Conservation (phyloP, 495 filamentous ascomycete genomes). For the Penicillium odoratum region DNA sequence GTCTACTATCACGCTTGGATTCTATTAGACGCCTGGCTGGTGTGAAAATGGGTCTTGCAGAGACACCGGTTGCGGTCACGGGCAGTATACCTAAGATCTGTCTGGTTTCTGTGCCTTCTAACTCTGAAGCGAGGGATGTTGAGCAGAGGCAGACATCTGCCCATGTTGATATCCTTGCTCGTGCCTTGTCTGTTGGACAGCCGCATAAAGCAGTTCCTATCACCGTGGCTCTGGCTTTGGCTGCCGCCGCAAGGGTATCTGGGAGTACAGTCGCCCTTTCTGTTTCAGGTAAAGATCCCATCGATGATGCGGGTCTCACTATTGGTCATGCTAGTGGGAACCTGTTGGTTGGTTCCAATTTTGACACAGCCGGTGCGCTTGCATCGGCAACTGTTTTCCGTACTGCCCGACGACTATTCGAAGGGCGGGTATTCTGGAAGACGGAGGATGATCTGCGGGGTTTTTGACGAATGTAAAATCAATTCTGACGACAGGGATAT, state of each 20-base stretch:
- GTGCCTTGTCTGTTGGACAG: slow-evolving; percentile 52
- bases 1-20: slow-evolving; percentile 55
- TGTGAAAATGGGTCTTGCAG: slow-evolving; percentile 61
- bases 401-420: slow-evolving; percentile 58
- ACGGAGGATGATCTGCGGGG: slow-evolving; percentile 33
- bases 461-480: slow-evolving; percentile 44
- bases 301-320: slow-evolving; percentile 41
- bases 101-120: slow-evolving; percentile 49
- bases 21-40: slow-evolving; percentile 61
- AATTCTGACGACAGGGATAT: background rate
- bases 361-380: slow-evolving; percentile 40
- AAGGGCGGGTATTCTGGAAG: slow-evolving; percentile 56
- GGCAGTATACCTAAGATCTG: slow-evolving; percentile 68
- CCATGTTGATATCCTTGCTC: slow-evolving; percentile 46
- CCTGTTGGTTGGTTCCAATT: slow-evolving; percentile 53
- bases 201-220: slow-evolving; percentile 65
- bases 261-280: slow-evolving; percentile 43
- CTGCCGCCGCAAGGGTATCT: slow-evolving; percentile 46
- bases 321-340: slow-evolving; percentile 64
- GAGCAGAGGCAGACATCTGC: slow-evolving; percentile 22
- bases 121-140: slow-evolving; percentile 11
- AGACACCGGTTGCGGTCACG: slow-evolving; percentile 40
- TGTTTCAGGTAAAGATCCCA: slow-evolving; percentile 18
- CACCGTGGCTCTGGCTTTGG: slow-evolving; percentile 61
- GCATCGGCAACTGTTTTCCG: slow-evolving; percentile 52